Evolutionary conservation across 306 rosid species (phyloP), one percentile per base, ranked within the genome.

Genomic region (Dryas drummondii): DNA sequence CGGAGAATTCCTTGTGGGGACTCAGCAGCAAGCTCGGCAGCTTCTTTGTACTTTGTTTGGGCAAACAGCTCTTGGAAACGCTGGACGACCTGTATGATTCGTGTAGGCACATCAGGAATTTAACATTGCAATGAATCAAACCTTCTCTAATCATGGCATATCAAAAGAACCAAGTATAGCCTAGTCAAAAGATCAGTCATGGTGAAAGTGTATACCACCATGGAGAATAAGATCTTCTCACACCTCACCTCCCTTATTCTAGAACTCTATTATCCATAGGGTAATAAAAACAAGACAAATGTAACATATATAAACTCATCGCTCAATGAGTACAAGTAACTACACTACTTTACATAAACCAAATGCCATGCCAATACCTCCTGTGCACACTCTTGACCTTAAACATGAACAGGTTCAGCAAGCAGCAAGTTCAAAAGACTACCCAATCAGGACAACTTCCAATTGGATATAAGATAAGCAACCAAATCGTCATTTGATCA

Each of bases 21-120:
- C 79, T 96, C 98, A 48, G 99, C 99, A 62, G 99, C 99, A 87
- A 96, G 93, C 79, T 96, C 99, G 19, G 99, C 99, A 57, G 99
- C 99, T 85, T 96, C 99, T 84, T 96, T 96, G 83, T 96, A 96
- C 81, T 96, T 96, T 2, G 98, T 92, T 85, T 96, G 99, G 60
- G 99, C 99, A 89, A 96, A 96, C 48, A 96, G 87, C 83, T 96
- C 99, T 85, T 96, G 99, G 79, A 96, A 96, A 75, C 96, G 97
- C 82, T 96, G 97, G 74, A 96, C 99, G 71, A 96, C 99, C 99
- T 96, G 84, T 68, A 77, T 82, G 50, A 80, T 65, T 80, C 76
- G 76, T 75, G 50, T 57, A 65, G 16, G 37, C 41, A 75, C 32
- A 66, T 61, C 49, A 82, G 75, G 60, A 73, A 70, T 49, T 47